Evolutionary conservation across 768 basidiomycete species (phyloP).

Genomic region (Phaffia australis): DNA sequence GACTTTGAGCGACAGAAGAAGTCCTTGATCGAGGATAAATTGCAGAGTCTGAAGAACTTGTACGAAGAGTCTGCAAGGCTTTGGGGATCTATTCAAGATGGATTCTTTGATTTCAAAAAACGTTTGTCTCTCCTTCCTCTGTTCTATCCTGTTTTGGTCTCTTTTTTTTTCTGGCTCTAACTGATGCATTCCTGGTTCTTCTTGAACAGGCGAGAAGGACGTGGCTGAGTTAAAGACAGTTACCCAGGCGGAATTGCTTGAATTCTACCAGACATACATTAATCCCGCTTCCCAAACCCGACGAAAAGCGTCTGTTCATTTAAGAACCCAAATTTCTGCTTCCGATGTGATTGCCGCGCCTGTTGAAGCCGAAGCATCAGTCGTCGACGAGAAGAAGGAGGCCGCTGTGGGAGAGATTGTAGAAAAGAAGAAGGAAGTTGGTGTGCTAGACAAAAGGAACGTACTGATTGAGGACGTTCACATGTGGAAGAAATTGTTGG

Average conservation of each 20-base stretch:
- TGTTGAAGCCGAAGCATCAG: constrained; percentile 29
- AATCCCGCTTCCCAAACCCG: constrained; percentile 60
- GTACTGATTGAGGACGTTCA: constrained; percentile 12
- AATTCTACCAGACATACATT: constrained; percentile 57
- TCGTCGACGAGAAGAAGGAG: constrained; percentile 42
- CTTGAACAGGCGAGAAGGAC: constrained; percentile 55
- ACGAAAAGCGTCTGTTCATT: constrained; percentile 73
- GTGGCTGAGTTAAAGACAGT: constrained; percentile 53
- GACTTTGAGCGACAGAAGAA: constrained; percentile 69
- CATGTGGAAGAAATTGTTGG: constrained; percentile 17
- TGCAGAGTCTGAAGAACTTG: constrained; percentile 80
- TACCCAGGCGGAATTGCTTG: constrained; percentile 62
- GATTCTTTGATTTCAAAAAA: constrained; percentile 76
- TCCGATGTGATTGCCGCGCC: constrained; percentile 35
- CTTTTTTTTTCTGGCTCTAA: background rate
- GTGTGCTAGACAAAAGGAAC: constrained; percentile 10
- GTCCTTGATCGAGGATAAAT: constrained; percentile 66
- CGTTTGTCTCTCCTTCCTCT: constrained; percentile 45
- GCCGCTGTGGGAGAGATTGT: constrained; percentile 46
- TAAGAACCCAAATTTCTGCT: constrained; percentile 54
- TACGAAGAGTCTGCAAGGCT: constrained; percentile 58
- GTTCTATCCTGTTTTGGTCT: background rate
- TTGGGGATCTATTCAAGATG: constrained; percentile 59
- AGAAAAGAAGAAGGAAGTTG: background rate
- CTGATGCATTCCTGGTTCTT: background rate